Evolutionary conservation across 129 eudicot genomes (phyloP), one percentile per base, ranked within the genome.

Genomic region (Artemisia argyi): DNA sequence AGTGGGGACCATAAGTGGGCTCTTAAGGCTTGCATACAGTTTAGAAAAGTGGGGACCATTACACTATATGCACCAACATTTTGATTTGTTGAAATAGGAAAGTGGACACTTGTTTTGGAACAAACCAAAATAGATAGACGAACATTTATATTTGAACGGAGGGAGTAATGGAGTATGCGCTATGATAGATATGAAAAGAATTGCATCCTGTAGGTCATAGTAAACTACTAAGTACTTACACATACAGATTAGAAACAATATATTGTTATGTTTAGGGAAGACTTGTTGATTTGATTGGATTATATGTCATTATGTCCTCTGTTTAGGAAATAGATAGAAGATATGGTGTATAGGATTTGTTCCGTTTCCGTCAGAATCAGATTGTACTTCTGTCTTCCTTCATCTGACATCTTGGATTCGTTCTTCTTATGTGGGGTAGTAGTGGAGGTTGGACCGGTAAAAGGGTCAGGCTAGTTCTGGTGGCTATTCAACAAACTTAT

Each of bases 351-450:
- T 12, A 13, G 22, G 70, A 64, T 18, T 50, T 73, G n/a, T n/a
- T n/a, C n/a, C n/a, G n/a, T n/a, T 32, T 73, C 59, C 73, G 42
- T 16, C 9, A 44, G 22, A 24, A 66, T 26, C 66, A 57, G 30
- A n/a, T 24, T 66, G 73, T 66, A 74, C 57, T 39, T 65, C 14
- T 61, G 68, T 72, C 51, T n/a, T 61, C 9, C 10, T 39, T 48
- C 70, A 49, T 32, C 78, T 26, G 32, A 49, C 51, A 3, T 2
- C 63, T 13, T 14, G 57, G 57, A 52, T 52, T 1, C 57, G 15
- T 20, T 70, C 53, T 73, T 48, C 54, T 73, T 48, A 24, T 69
- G 51, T 52, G 49, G 62, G 62, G 73, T 69, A 30, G 61, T 30
- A 8, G 42, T 26, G 61, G 28, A 24, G 57, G 57, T 66, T 47